Conservation (phyloP, 208 protist genomes). For the Borovskyia barvae region DNA sequence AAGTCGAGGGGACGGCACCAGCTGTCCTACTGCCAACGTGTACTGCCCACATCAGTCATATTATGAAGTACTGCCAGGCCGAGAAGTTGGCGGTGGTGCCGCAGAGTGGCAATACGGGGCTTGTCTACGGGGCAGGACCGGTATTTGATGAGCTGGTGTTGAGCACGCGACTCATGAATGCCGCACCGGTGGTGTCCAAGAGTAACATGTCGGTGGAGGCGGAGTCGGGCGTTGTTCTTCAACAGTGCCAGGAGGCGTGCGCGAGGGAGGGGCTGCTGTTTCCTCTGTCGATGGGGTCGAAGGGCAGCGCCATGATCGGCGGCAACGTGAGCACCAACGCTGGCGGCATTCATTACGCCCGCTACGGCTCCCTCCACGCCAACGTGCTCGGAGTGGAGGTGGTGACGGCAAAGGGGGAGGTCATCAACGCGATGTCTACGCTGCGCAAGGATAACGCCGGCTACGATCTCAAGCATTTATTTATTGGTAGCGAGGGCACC, state of each 20-base stretch:
- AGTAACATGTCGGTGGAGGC: slow-evolving; percentile 72
- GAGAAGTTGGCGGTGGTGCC: slow-evolving; percentile 92
- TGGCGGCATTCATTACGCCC: slow-evolving; percentile 94
- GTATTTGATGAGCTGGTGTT: slow-evolving; percentile 93
- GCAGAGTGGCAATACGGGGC: slow-evolving; percentile 97
- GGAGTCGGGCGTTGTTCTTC: slow-evolving; percentile 91
- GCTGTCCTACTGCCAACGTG: slow-evolving; percentile 63
- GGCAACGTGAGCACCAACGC: slow-evolving; percentile 97
- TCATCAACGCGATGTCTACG: slow-evolving; percentile 75
- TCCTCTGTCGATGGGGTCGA: slow-evolving; percentile 95
- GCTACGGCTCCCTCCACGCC: slow-evolving; percentile 95
- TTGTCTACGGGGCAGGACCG: slow-evolving; percentile 93
- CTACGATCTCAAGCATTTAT: slow-evolving; percentile 97
- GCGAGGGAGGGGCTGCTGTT: slow-evolving; percentile 80
- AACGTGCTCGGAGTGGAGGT: slow-evolving; percentile 94
- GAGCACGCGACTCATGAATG: slow-evolving; percentile 89
- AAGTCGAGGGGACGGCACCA: slow-evolving; percentile 46
- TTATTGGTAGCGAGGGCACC: slow-evolving; percentile 96
- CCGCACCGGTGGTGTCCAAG: slow-evolving; percentile 61
- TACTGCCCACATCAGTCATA: slow-evolving; percentile 56
- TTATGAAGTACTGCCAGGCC: slow-evolving; percentile 92
- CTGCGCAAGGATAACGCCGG: slow-evolving; percentile 97
- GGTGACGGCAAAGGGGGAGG: slow-evolving; percentile 79
- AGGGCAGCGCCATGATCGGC: slow-evolving; percentile 96
- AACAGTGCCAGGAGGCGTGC: slow-evolving; percentile 85